A percentile compares a stretch with the other conserved stretches of the same genome.
Evolutionary conservation across 2,329 filamentous ascomycete species (phyloP).

Genomic region (Mycosphaerella arachidis): DNA sequence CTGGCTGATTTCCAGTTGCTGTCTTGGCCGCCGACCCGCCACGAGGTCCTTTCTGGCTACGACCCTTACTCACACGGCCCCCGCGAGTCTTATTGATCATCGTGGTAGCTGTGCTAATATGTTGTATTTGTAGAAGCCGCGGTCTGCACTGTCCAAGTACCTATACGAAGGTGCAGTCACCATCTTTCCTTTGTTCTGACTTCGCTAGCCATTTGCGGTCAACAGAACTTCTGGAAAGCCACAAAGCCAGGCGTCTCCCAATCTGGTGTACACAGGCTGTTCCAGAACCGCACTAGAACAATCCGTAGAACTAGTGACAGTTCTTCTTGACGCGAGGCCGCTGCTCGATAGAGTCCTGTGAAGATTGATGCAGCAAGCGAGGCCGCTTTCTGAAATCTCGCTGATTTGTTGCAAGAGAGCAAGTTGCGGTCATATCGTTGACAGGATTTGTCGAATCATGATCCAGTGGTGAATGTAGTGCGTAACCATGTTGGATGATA

Average conservation of each 20-base stretch:
- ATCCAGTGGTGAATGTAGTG: neutral
- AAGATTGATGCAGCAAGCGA: neutral
- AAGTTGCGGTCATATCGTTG: neutral
- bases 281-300: neutral
- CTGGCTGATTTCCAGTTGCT: neutral
- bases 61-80: neutral
- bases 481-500: neutral
- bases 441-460: neutral
- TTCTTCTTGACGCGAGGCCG: neutral
- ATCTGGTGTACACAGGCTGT: neutral
- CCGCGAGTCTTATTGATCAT: neutral
- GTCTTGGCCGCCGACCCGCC: neutral
- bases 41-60: neutral
- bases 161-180: neutral
- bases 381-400: neutral
- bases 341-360: neutral
- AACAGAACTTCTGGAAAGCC: neutral
- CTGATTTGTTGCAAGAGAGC: neutral
- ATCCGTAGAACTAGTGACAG: neutral
- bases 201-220: neutral
- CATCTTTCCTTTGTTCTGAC: neutral
- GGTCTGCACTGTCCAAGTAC: neutral
- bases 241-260: neutral
- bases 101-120: neutral
- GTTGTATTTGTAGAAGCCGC: neutral